Base-by-base conservation (phyloP, 2,329 filamentous ascomycete species). In the Lachnellula subtilissima region DNA sequence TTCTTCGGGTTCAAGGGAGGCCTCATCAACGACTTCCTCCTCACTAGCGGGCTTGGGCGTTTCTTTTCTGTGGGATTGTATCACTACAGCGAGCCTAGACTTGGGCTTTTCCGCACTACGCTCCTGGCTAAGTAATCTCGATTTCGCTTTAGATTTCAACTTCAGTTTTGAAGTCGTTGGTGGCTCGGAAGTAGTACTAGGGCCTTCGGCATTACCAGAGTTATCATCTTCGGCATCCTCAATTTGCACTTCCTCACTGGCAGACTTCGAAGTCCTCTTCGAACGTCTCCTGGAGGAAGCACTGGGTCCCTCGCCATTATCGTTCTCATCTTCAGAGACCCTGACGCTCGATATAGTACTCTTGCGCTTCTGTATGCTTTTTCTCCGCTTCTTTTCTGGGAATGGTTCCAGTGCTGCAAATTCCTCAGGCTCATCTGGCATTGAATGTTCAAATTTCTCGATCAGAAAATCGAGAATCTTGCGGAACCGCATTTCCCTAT, bases 401-500 rank as follows among this genome's bases (percentile, higher is more conserved):
- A 50, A 14, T 14, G 51, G 50, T n/a, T 54, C 39, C 35, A 42
- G 39, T 48, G 51, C 23, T 48, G 50, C 22, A 55, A 46, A 53
- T 22, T 40, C 46, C 28, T 56, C 48, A n/a, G 64, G 63, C 43
- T 66, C 64, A 37, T 58, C 36, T 5, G 62, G 66, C 46, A 59
- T 54, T 2, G 65, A 56, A 32, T 45, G 23, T 46, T 69, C 62
- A 45, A 64, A 67, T 5, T 53, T 56, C 51, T 64, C 51, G 17
- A 70, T 66, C 12, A 70, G 58, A 40, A 50, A 32, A 5, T 59
- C 47, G 17, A 70, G 50, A 15, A 64, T 56, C 3, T 70, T 65
- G 42, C 63, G 63, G 19, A 72, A 58, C 8, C 61, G 60, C 63
- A 67, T 69, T 15, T 65, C 52, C 32, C 67, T 56, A n/a, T 64